Percentiles rank a stretch among this genome's conserved stretches.
Evolutionary conservation across 78 protist genomes (phyloP).

Genomic region (Dictyostelium capitatum): DNA sequence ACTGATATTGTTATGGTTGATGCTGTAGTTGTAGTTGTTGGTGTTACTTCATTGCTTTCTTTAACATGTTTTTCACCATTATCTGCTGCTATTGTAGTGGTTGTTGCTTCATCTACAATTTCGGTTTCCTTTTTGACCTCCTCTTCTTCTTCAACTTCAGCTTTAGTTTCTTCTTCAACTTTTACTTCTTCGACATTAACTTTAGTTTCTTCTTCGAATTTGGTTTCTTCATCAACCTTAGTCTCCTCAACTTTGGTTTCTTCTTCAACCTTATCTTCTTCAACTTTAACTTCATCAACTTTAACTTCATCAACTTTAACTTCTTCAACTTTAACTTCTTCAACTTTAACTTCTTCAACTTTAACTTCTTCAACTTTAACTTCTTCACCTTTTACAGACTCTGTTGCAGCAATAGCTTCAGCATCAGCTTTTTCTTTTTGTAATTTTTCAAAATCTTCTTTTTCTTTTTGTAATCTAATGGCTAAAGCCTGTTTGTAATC

Average conservation of each 20-base stretch:
- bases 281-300: neutral
- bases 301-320: neutral
- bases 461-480: constrained; percentile 1
- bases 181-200: neutral
- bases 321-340: neutral
- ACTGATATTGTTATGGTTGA: neutral
- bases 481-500: neutral
- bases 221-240: neutral
- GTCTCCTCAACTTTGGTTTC: neutral
- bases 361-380: neutral
- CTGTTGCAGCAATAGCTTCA: neutral
- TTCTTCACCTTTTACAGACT: neutral
- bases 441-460: constrained; percentile 11
- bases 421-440: neutral
- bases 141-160: neutral
- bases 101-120: neutral
- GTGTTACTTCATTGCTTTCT: neutral
- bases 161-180: neutral
- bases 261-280: neutral
- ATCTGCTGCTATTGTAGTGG: neutral
- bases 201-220: neutral
- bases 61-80: neutral
- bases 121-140: neutral
- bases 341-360: constrained; percentile 3
- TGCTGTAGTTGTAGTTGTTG: neutral